Percentiles rank a stretch among this genome's conserved stretches.
phyloP scores from a whole-genome alignment of 208 protist species.

The Crithidia brevicula region DNA sequence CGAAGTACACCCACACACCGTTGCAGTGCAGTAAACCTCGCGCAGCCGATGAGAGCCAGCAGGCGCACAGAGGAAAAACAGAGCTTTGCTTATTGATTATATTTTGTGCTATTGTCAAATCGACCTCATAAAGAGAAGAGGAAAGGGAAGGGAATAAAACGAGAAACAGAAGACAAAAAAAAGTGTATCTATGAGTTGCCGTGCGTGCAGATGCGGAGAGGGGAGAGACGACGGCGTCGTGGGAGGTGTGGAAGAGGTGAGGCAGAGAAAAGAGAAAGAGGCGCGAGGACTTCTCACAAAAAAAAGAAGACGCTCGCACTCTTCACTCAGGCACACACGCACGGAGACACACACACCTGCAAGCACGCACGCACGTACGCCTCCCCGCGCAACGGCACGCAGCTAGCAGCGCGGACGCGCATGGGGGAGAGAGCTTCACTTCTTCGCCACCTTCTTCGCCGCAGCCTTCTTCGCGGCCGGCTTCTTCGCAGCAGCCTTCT shows the following conservation, averaged over 20 bases:
- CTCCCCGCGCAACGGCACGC: no score
- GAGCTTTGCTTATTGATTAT: no score
- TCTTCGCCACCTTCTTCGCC: constrained; percentile 14
- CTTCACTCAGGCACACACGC: not conserved
- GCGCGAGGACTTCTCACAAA: not conserved
- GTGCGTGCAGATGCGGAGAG: not conserved
- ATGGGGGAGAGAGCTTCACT: constrained; percentile 5
- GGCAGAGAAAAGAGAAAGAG: not conserved
- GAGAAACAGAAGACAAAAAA: constrained; percentile 6
- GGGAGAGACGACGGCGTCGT: constrained; percentile 2
- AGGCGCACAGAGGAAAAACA: no score
- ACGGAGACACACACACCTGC: not conserved
- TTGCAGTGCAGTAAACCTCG: no score
- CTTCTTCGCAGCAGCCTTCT: constrained; percentile 32
- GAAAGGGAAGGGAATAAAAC: not conserved
- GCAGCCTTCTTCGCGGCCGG: constrained; percentile 17
- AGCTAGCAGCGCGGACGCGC: not conserved
- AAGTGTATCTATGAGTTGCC: constrained; percentile 24
- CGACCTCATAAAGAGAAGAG: constrained; percentile 7
- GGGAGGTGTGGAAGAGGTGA: no score
- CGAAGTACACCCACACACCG: no score
- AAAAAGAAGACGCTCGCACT: not conserved
- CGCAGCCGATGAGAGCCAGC: no score
- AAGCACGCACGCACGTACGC: not conserved
- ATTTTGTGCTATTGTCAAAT: constrained; percentile 8